Percentiles rank a stretch among this genome's conserved stretches.
Conservation (phyloP, 768 basidiomycete species). For the Piloderma croceum region DNA sequence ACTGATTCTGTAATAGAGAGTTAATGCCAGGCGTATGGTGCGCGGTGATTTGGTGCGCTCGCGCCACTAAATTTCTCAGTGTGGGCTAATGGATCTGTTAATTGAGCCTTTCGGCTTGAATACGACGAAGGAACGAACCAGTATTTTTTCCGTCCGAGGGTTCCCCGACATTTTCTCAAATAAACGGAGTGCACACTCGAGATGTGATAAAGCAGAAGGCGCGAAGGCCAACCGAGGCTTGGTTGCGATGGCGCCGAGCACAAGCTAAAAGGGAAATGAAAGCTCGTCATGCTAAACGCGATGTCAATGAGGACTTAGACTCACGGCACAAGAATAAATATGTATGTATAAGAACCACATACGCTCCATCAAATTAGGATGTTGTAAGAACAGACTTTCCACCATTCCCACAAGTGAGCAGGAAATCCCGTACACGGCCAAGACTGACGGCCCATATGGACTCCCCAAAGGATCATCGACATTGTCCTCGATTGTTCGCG, state of each 20-base stretch:
- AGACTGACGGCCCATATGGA: conserved; percentile 61
- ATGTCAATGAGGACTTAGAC: conserved; percentile 15
- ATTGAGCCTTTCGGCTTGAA: conserved; percentile 3
- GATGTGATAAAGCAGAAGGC: conserved; percentile 58
- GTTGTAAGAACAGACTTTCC: conserved; percentile 58
- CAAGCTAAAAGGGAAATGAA: conserved; percentile 40
- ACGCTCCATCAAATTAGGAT: conserved; percentile 59
- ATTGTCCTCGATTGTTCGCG: conserved; percentile 58
- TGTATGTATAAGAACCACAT: conserved; percentile 73
- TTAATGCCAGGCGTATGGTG: too few species aligned
- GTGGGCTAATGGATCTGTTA: too few species aligned
- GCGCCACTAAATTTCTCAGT: conserved; percentile 48
- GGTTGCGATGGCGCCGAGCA: conserved; percentile 62
- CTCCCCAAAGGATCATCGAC: conserved; percentile 62
- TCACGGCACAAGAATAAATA: conserved; percentile 65
- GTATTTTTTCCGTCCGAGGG: conserved; percentile 50
- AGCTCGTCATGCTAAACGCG: conserved; percentile 1
- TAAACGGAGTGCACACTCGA: conserved; percentile 57
- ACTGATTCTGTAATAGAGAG: too few species aligned
- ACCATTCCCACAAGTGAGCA: conserved; percentile 63
- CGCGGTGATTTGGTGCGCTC: too few species aligned
- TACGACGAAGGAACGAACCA: conserved; percentile 36
- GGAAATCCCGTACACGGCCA: conserved; percentile 66
- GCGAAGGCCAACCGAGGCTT: conserved; percentile 61
- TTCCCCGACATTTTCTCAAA: conserved; percentile 52